Base-by-base conservation (phyloP, 2,329 filamentous ascomycete genomes). In the Pseudogymnoascus sp. region DNA sequence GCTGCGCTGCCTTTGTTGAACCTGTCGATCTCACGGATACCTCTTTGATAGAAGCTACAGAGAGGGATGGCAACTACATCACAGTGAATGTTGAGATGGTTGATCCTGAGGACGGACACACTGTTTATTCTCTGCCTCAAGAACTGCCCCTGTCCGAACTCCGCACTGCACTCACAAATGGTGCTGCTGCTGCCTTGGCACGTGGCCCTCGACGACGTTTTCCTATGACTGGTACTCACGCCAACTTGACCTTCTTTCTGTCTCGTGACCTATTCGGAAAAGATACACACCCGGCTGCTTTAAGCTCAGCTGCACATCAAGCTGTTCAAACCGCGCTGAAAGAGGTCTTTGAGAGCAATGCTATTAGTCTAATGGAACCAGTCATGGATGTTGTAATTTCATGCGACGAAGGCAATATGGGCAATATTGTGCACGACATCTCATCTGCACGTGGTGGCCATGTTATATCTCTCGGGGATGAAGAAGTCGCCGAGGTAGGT, bases 381-480 rank as follows among this genome's bases (percentile, higher is more conserved):
- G 89, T 99, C 60, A 97, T 97, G 91, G 86, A 87, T 63, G 90
- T 90, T 4, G 85, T 87, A 59, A 96, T 99, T 70, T 86, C 84
- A 66, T 91, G 94, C 58, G 90, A 94, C 59, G 93, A 97, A 74
- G 80, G 81, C 5, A 86, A 84, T 6, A 86, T 96, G 1, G 91
- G 92, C 3, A 82, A 83, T 4, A 89, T 99, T 8, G 86, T 95
- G 34, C 90, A 95, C 66, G 88, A 94, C 69, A 82, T 95, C 37
- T 87, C 85, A 2, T 86, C 88, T 1, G 83, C 85, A 0, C 81
- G 90, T 0, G 90, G 89, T 59, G 85, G 88, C 0, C 83, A 90
- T 60, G 83, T 95, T 8, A 71, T 95, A 39, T 87, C 90, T 2
- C 84, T 91, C 2, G 83, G 84, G 61, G 67, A 66, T 34, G 70